Evolutionary conservation across 2,329 filamentous ascomycete genomes (phyloP).

Genomic region (Trichoderma gracile): DNA sequence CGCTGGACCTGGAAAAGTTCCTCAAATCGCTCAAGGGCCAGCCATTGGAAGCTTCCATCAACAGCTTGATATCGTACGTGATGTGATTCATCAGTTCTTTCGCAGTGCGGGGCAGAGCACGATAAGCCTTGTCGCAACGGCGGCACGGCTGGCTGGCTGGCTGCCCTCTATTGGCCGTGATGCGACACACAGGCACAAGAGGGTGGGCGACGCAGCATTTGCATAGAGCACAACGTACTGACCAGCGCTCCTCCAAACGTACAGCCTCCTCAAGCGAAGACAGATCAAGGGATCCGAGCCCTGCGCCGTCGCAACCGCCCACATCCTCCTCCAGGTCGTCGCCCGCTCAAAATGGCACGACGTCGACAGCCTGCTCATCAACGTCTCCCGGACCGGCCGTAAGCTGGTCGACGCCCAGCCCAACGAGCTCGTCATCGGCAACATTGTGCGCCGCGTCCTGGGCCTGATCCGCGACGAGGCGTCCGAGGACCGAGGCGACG

Average conservation of each 20-base stretch:
- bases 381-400: conserved; percentile 76
- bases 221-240: background rate
- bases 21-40: conserved; percentile 76
- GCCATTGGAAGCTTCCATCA: conserved; percentile 77
- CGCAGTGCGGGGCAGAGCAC: conserved; percentile 23
- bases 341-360: conserved; percentile 77
- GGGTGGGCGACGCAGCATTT: background rate
- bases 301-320: conserved; percentile 88
- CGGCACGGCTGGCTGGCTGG: background rate
- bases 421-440: conserved; percentile 87
- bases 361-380: conserved; percentile 74
- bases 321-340: conserved; percentile 84
- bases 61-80: conserved; percentile 77
- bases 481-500: conserved; percentile 73
- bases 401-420: conserved; percentile 81
- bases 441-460: conserved; percentile 87
- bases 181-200: background rate
- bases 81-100: conserved; percentile 18
- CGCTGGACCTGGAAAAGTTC: conserved; percentile 76
- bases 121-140: conserved; percentile 13
- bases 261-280: conserved; percentile 80
- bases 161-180: background rate
- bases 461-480: conserved; percentile 90
- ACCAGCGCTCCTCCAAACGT: conserved; percentile 8
- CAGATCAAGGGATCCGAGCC: conserved; percentile 86